Percentiles rank a stretch among this genome's conserved stretches.
Conservation (phyloP, 2,329 filamentous ascomycete genomes). For the Xylaria sp. region DNA sequence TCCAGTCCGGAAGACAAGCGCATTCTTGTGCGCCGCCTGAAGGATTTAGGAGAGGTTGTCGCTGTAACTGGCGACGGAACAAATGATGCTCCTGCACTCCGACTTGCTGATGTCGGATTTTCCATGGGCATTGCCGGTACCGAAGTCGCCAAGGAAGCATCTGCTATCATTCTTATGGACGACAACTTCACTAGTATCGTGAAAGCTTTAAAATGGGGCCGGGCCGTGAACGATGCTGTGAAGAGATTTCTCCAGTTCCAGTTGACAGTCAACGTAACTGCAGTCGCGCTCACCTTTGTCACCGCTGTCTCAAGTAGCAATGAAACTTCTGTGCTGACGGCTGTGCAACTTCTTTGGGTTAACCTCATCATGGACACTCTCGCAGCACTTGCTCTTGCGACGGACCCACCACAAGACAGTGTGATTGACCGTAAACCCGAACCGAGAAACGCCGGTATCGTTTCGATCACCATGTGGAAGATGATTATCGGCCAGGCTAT, state of each 20-base stretch:
- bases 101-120: slow-evolving; percentile 84
- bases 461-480: slow-evolving; percentile 97
- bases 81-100: slow-evolving; percentile 84
- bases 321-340: slow-evolving; percentile 81
- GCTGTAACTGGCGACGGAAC: slow-evolving; percentile 87
- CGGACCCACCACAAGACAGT: slow-evolving; percentile 85
- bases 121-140: slow-evolving; percentile 88
- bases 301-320: slow-evolving; percentile 78
- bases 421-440: slow-evolving; percentile 81
- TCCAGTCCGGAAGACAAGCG: slow-evolving; percentile 83
- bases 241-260: slow-evolving; percentile 83
- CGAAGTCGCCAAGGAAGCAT: slow-evolving; percentile 86
- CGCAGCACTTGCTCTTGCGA: slow-evolving; percentile 87
- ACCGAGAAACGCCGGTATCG: slow-evolving; percentile 68
- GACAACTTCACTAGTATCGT: slow-evolving; percentile 90
- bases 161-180: slow-evolving; percentile 87
- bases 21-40: slow-evolving; percentile 76
- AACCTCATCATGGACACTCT: slow-evolving; percentile 98
- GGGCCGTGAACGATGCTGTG: slow-evolving; percentile 80
- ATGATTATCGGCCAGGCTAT: slow-evolving; percentile 96
- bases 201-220: slow-evolving; percentile 83
- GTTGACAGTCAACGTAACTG: slow-evolving; percentile 91
- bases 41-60: slow-evolving; percentile 79
- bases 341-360: slow-evolving; percentile 94
- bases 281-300: slow-evolving; percentile 87